Evolutionary conservation across 2,329 filamentous ascomycete genomes (phyloP).

Genomic region (Xylariaceae sp.): DNA sequence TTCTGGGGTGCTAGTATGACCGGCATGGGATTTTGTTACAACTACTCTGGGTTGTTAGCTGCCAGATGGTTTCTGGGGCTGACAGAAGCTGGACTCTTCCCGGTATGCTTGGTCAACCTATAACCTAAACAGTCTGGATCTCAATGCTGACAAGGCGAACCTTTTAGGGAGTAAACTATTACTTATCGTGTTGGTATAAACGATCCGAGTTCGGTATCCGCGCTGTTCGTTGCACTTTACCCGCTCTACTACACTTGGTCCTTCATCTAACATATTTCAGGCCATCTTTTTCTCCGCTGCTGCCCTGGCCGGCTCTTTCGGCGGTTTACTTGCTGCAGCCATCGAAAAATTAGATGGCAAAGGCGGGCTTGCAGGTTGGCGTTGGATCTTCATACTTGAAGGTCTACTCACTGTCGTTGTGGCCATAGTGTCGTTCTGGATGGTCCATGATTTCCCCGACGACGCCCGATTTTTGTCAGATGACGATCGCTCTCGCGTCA

Average conservation of each 20-base stretch:
- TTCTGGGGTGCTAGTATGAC: slow-evolving; percentile 67
- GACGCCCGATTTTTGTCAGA: slow-evolving; percentile 68
- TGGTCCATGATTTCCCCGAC: slow-evolving; percentile 79
- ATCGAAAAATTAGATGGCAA: slow-evolving; percentile 68
- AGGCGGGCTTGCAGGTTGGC: slow-evolving; percentile 53
- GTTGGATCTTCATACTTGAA: slow-evolving; percentile 67
- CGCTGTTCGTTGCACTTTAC: slow-evolving; percentile 38
- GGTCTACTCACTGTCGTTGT: slow-evolving; percentile 67
- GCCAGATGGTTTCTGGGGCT: slow-evolving; percentile 69
- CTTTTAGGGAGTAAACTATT: slow-evolving; percentile 64
- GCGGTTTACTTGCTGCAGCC: slow-evolving; percentile 67
- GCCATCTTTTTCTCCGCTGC: slow-evolving; percentile 83
- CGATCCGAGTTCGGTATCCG: slow-evolving; percentile 76
- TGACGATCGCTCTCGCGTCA: slow-evolving; percentile 66
- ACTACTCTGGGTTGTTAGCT: slow-evolving; percentile 62
- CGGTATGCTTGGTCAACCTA: slow-evolving; percentile 27
- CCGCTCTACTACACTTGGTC: slow-evolving; percentile 2
- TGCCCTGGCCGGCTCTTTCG: slow-evolving; percentile 73
- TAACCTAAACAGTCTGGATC: background rate
- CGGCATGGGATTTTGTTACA: slow-evolving; percentile 62
- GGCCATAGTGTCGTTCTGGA: slow-evolving; percentile 67
- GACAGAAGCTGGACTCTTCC: slow-evolving; percentile 71
- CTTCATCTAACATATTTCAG: slow-evolving; percentile 3
- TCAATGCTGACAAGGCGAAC: background rate
- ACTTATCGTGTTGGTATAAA: slow-evolving; percentile 81